A percentile compares a stretch with the other conserved stretches of the same genome.
Evolutionary conservation across 2,329 filamentous ascomycete species (phyloP).

Genomic region (Xylariales sp.): DNA sequence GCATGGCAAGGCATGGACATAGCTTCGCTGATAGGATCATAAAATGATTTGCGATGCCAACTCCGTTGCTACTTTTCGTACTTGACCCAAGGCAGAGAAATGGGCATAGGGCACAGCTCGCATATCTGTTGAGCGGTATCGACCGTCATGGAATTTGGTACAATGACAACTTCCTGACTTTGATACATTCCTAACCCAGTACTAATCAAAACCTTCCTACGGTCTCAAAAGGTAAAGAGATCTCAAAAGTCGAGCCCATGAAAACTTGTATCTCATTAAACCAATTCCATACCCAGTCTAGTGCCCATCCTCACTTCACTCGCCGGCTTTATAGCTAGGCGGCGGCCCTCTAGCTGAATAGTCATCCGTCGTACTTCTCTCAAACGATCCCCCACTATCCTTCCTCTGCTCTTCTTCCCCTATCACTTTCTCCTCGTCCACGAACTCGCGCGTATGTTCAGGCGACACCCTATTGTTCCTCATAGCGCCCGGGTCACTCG

Average conservation of each 20-base stretch:
- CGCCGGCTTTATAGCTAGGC: neutral
- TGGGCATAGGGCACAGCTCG: too few relatives aligned
- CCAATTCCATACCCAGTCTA: too few relatives aligned
- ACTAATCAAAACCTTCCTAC: too few relatives aligned
- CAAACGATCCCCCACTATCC: neutral
- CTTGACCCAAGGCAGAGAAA: too few relatives aligned
- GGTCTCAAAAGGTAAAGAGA: too few relatives aligned
- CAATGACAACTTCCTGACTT: too few relatives aligned
- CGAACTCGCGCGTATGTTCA: neutral
- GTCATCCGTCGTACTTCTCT: neutral
- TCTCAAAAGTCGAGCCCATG: too few relatives aligned
- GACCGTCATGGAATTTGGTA: too few relatives aligned
- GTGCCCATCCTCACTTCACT: neutral
- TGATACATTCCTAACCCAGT: too few relatives aligned
- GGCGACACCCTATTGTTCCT: neutral
- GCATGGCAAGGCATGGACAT: constrained; percentile 10
- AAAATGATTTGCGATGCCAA: constrained; percentile 10
- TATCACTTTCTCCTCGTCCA: neutral
- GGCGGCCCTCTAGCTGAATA: neutral
- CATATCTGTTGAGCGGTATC: too few relatives aligned
- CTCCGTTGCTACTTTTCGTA: neutral
- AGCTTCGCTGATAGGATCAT: constrained; percentile 8
- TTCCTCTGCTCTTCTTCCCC: neutral
- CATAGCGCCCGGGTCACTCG: neutral
- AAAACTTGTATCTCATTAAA: too few relatives aligned